These are phyloP conservation scores for Tuber brumale DNA, from an alignment of 495 filamentous ascomycete species.

Conservation along the genomic window DNA sequence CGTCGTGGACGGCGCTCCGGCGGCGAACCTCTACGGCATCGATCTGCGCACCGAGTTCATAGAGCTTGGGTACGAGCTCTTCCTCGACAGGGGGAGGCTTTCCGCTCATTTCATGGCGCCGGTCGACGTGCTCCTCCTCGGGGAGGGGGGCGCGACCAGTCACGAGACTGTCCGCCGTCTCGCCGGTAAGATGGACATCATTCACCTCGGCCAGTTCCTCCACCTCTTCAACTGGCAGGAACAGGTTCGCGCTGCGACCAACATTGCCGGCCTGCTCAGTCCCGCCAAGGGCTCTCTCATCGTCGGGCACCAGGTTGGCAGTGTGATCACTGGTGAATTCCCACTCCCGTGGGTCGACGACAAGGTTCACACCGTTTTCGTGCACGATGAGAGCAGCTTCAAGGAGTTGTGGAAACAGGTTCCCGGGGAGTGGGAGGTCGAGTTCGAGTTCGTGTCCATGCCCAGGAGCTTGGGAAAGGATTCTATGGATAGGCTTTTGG, in stretches of 20 bases:
- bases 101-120: conserved; percentile 47
- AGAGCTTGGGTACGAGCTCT: conserved; percentile 51
- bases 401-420: conserved; percentile 51
- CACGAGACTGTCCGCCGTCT: conserved; percentile 43
- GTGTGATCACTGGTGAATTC: conserved; percentile 39
- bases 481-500: not conserved
- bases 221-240: conserved; percentile 55
- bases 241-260: conserved; percentile 49
- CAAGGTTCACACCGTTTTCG: conserved; percentile 40
- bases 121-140: conserved; percentile 48
- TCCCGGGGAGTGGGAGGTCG: conserved; percentile 33
- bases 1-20: conserved; percentile 46
- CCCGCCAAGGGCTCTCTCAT: conserved; percentile 47
- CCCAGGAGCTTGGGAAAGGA: not conserved
- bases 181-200: conserved; percentile 50
- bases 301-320: conserved; percentile 50
- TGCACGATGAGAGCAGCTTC: conserved; percentile 48
- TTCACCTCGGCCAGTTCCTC: conserved; percentile 53
- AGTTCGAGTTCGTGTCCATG: not conserved
- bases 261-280: conserved; percentile 47
- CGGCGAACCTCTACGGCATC: conserved; percentile 46
- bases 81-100: conserved; percentile 47
- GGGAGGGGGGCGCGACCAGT: not conserved
- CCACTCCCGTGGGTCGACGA: conserved; percentile 14
- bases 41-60: conserved; percentile 50